Evolutionary conservation across 805 yeast genomes (phyloP).

Genomic region (Teunomyces pallodes): DNA sequence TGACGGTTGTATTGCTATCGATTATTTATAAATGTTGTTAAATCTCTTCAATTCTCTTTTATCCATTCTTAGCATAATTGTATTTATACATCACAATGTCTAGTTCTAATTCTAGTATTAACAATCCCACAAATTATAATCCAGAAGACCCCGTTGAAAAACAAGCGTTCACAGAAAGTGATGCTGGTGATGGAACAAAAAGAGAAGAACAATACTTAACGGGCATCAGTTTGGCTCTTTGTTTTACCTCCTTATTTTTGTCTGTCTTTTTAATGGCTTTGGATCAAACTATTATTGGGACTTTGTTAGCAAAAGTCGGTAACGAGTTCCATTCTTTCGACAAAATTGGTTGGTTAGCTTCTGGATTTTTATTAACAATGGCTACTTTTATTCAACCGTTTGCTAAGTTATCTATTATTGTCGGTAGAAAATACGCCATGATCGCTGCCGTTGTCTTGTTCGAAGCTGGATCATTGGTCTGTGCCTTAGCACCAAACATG

Average conservation of each 20-base stretch:
- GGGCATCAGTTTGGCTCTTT: slow-evolving; percentile 24
- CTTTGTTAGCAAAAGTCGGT: slow-evolving; percentile 34
- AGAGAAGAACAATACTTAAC: slow-evolving; percentile 36
- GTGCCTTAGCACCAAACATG: slow-evolving; percentile 37
- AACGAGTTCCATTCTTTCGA: slow-evolving; percentile 32
- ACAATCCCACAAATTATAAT: not conserved
- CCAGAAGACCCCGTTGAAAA: not conserved
- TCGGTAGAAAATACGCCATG: slow-evolving; percentile 36
- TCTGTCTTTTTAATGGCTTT: slow-evolving; percentile 35
- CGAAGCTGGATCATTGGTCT: slow-evolving; percentile 36
- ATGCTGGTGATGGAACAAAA: slow-evolving; percentile 43
- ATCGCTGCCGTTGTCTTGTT: slow-evolving; percentile 22
- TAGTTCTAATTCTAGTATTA: not conserved
- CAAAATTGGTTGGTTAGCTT: slow-evolving; percentile 37
- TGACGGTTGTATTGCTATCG: not conserved
- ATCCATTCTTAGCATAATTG: not conserved
- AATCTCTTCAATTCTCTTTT: not conserved
- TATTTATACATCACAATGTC: not conserved
- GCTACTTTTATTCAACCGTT: slow-evolving; percentile 34
- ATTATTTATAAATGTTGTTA: not conserved
- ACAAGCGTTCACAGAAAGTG: slow-evolving; percentile 29
- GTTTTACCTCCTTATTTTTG: slow-evolving; percentile 27
- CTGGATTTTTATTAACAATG: slow-evolving; percentile 36
- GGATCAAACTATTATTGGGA: slow-evolving; percentile 39
- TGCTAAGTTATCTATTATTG: slow-evolving; percentile 35